Percentiles rank a stretch among this genome's conserved stretches.
Evolutionary conservation across 2,329 filamentous ascomycete species (phyloP).

Genomic region (Thermoascus crustaceus): DNA sequence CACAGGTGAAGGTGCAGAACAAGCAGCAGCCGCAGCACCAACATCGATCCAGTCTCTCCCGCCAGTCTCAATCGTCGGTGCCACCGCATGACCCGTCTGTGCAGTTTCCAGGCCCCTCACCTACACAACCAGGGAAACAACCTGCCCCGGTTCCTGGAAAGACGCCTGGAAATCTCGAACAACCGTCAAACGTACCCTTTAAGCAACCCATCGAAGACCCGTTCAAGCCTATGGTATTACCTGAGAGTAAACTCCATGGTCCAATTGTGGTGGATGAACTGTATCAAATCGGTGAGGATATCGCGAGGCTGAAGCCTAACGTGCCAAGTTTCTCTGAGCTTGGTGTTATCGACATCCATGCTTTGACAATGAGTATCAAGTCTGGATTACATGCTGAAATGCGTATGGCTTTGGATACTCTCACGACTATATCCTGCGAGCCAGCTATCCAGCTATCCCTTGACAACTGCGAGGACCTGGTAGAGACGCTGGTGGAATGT

Average conservation of each 20-base stretch:
- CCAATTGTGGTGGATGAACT: constrained; percentile 63
- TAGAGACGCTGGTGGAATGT: constrained; percentile 82
- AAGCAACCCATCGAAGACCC: constrained; percentile 35
- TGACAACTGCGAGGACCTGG: constrained; percentile 72
- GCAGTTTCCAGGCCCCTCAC: constrained; percentile 21
- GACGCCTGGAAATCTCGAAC: constrained; percentile 20
- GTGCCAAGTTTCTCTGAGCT: constrained; percentile 68
- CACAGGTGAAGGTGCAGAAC: constrained; percentile 25
- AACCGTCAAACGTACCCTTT: constrained; percentile 23
- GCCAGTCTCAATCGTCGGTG: constrained; percentile 24
- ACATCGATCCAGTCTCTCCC: constrained; percentile 25
- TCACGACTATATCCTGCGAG: constrained; percentile 63
- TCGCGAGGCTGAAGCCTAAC: constrained; percentile 63
- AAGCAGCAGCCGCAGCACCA: constrained; percentile 21
- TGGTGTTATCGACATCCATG: constrained; percentile 81
- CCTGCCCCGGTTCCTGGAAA: constrained; percentile 20
- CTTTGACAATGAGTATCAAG: constrained; percentile 80
- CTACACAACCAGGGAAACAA: constrained; percentile 21
- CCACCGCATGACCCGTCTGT: constrained; percentile 21
- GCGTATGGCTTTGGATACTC: constrained; percentile 77
- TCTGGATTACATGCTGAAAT: constrained; percentile 85
- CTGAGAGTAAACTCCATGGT: constrained; percentile 54
- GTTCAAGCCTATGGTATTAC: constrained; percentile 40
- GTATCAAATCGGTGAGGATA: constrained; percentile 55
- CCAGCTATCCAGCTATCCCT: constrained; percentile 58